Base-by-base conservation (phyloP, 768 basidiomycete genomes). In the Cystobasidium onofrii region DNA sequence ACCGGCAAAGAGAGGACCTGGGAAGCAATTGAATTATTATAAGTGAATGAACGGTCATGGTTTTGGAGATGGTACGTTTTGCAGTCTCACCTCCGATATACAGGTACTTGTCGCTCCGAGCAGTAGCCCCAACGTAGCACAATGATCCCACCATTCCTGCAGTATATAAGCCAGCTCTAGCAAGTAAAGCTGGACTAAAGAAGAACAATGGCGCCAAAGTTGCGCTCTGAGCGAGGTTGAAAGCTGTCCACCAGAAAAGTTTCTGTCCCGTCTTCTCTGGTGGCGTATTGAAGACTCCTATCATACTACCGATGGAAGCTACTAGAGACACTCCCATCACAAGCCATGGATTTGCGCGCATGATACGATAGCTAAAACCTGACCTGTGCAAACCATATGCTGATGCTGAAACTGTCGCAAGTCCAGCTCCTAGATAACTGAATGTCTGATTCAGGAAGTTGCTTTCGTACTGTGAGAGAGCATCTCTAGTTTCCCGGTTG, bases 161-260 rank as follows among this genome's bases (percentile, higher is more conserved):
- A 0, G 92, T 93, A 82, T 95, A 95, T 1, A 95, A 83, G 4
- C 90, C 92, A 10, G 92, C 92, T 34, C 92, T 87, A 20, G 89
- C 88, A 63, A 95, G 85, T 75, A 94, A 85, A 15, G 90, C 90
- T 1, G 92, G 92, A 78, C 84, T 88, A 57, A 92, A 81, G 85
- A 94, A 92, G 83, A 91, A 92, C n/a, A 95, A 80, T 1, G 92
- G 92, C 75, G 89, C 89, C 50, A 95, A 84, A 1, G 90, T 90
- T 7, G 90, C 89, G 7, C 90, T 90, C 82, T 94, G 92, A 80
- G 87, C 90, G 1, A 85, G 88, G 76, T 92, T 90, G 82, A 95
- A 94, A 2, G 87, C 88, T 12, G 43, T 34, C 43, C 67, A 77
- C 61, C 75, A 74, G 67, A 69, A 39, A 20, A n/a, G 81, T 89